Conservation (phyloP, 192 early-diverging fungal species). For the Umbelopsis sp. region DNA sequence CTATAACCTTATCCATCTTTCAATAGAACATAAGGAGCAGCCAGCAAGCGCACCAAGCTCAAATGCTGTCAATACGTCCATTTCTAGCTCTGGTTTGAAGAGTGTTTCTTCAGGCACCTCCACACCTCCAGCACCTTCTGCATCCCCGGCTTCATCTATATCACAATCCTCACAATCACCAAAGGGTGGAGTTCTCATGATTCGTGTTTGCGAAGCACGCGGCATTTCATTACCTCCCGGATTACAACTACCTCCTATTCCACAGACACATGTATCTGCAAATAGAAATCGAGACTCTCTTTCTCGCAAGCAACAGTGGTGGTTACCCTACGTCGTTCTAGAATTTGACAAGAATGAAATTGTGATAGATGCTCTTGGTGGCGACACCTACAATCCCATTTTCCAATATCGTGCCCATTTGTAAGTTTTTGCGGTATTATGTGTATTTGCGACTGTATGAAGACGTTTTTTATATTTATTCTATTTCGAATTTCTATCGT, state of each 20-base stretch:
- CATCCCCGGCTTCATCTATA: slow-evolving; percentile 20
- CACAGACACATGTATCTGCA: slow-evolving; percentile 56
- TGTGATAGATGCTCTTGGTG: slow-evolving; percentile 78
- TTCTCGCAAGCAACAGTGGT: slow-evolving; percentile 53
- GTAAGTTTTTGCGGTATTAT: slow-evolving; percentile 48
- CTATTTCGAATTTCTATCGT: neutral
- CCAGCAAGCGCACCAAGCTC: neutral
- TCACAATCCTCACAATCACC: slow-evolving; percentile 19
- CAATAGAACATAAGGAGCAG: slow-evolving; percentile 23
- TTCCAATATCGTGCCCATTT: slow-evolving; percentile 82
- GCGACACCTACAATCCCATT: slow-evolving; percentile 71
- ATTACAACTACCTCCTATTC: slow-evolving; percentile 53
- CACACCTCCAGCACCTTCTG: slow-evolving; percentile 19
- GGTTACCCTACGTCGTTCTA: slow-evolving; percentile 86
- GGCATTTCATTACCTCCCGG: slow-evolving; percentile 72
- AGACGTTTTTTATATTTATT: neutral
- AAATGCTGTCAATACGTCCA: neutral
- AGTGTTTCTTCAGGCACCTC: slow-evolving; percentile 4
- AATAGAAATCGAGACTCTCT: slow-evolving; percentile 53
- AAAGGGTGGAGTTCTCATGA: slow-evolving; percentile 70
- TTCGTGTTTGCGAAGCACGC: slow-evolving; percentile 82
- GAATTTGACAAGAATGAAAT: slow-evolving; percentile 97
- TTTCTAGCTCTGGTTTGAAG: neutral
- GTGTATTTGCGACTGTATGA: neutral
- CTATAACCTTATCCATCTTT: slow-evolving; percentile 3